Evolutionary conservation across 2,329 filamentous ascomycete genomes (phyloP).

Genomic region (Cercospora nicotianae): DNA sequence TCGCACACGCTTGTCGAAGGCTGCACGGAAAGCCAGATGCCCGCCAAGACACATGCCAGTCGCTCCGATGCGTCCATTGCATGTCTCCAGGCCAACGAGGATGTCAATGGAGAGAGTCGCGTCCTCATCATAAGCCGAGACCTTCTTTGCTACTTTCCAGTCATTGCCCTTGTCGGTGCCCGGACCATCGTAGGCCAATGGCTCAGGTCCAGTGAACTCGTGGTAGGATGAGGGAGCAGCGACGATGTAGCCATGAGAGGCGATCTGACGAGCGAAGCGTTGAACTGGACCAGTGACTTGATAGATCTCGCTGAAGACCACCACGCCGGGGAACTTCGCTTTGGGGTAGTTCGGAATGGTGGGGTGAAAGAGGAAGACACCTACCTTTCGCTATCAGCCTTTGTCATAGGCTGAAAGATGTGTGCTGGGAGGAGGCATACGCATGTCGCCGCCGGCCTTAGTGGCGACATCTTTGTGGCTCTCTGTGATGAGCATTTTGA

Average conservation of each 20-base stretch:
- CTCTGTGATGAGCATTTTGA: conserved; percentile 60
- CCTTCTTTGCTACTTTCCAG: conserved; percentile 77
- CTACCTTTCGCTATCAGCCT: conserved; percentile 49
- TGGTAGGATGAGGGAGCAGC: conserved; percentile 89
- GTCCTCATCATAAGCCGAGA: conserved; percentile 76
- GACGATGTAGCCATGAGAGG: conserved; percentile 89
- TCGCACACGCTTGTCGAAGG: conserved; percentile 72
- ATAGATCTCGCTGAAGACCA: conserved; percentile 92
- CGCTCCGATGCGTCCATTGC: conserved; percentile 53
- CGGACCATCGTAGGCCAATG: conserved; percentile 79
- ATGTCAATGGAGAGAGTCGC: conserved; percentile 46
- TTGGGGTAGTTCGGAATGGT: conserved; percentile 81
- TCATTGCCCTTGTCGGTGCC: conserved; percentile 86
- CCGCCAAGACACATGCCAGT: conserved; percentile 94
- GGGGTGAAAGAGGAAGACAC: conserved; percentile 87
- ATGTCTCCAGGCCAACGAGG: conserved; percentile 46
- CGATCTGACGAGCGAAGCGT: conserved; percentile 87
- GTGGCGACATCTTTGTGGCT: conserved; percentile 61
- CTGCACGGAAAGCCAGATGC: conserved; percentile 73
- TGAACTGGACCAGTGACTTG: conserved; percentile 85
- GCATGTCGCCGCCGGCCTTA: conserved; percentile 60
- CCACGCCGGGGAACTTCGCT: conserved; percentile 84
- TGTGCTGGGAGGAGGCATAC: conserved; percentile 40
- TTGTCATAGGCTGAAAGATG: conserved; percentile 21
- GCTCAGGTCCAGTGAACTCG: conserved; percentile 83